phyloP scores from a whole-genome alignment of 148 eudicot genomes.

The Suaeda aralocaspica region DNA sequence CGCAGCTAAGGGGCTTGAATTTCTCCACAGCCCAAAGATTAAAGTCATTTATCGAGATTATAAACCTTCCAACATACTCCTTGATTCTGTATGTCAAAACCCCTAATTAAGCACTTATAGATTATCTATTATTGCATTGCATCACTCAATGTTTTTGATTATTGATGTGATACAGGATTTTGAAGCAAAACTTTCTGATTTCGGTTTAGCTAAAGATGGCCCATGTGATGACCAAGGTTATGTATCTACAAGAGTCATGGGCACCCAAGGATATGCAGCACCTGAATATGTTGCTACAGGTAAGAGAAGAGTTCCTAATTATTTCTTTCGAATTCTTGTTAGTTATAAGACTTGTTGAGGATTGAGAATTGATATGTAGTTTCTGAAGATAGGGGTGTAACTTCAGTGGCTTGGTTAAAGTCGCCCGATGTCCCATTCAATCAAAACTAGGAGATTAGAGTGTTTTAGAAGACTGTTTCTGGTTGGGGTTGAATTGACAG shows the following conservation, averaged over 20 bases:
- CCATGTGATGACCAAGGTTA: constrained; percentile 60
- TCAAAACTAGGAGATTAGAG: background rate
- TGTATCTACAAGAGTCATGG: constrained; percentile 85
- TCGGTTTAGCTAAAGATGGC: constrained; percentile 86
- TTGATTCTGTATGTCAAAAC: constrained; percentile 61
- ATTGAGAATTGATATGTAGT: background rate
- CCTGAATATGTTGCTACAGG: constrained; percentile 42
- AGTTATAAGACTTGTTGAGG: too few relatives aligned
- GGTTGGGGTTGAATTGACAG: too few relatives aligned
- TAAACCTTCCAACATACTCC: constrained; percentile 73
- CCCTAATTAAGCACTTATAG: background rate
- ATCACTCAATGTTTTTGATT: background rate
- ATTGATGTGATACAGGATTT: constrained; percentile 37
- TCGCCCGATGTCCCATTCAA: background rate
- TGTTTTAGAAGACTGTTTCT: too few relatives aligned
- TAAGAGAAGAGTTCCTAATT: constrained; percentile 8
- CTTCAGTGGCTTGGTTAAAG: background rate
- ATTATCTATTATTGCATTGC: background rate
- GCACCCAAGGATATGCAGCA: constrained; percentile 44
- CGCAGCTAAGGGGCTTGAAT: constrained; percentile 85
- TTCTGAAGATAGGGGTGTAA: background rate
- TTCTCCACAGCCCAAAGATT: constrained; percentile 71
- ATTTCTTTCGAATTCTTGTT: too few relatives aligned
- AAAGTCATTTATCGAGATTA: constrained; percentile 84
- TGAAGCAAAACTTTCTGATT: constrained; percentile 84